A percentile compares a stretch with the other conserved stretches of the same genome.
These are phyloP conservation scores for Melaleuca quinquenervia DNA, from an alignment of 345 rosid species.

Conservation along the genomic window DNA sequence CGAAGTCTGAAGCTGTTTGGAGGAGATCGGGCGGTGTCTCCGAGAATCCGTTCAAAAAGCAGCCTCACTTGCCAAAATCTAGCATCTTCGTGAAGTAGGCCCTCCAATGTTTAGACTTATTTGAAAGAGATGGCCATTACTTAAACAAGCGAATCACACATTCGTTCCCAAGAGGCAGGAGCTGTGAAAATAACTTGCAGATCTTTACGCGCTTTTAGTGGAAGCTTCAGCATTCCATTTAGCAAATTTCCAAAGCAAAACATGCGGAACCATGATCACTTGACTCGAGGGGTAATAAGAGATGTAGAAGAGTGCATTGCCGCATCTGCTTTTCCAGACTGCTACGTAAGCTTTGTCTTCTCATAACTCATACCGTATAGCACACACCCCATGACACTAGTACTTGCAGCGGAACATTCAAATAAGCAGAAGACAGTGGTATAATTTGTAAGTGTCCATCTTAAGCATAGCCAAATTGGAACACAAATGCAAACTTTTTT, in stretches of 20 bases:
- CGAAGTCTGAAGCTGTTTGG: neutral
- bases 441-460: neutral
- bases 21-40: neutral
- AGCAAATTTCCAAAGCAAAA: neutral
- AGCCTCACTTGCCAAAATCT: neutral
- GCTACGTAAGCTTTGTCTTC: neutral
- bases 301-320: neutral
- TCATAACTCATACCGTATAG: neutral
- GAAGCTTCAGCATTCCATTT: neutral
- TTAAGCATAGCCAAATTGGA: neutral
- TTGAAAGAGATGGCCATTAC: neutral
- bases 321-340: neutral
- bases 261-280: neutral
- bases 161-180: neutral
- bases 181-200: neutral
- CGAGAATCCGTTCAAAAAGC: neutral
- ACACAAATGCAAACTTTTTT: neutral
- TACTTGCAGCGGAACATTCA: neutral
- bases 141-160: neutral
- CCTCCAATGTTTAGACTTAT: neutral
- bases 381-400: neutral
- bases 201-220: neutral
- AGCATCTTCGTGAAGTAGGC: neutral
- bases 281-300: neutral
- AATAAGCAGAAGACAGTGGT: neutral